Evolutionary conservation across 257 asterid species (phyloP).

Genomic region (Phtheirospermum japonicum): DNA sequence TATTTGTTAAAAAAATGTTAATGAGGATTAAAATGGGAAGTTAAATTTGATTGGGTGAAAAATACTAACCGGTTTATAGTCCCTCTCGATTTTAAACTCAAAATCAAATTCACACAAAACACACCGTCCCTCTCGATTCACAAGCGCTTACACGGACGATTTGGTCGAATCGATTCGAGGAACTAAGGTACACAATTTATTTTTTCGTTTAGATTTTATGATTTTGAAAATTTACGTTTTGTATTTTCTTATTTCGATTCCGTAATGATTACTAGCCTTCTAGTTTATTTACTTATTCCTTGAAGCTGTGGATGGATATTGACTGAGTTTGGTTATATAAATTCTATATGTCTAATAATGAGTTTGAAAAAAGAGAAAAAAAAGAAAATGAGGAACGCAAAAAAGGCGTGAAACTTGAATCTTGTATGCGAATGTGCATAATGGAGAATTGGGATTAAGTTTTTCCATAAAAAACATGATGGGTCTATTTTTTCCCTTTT

Average conservation of each 20-base stretch:
- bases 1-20: too few relatives aligned
- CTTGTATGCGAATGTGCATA: not conserved
- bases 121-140: not conserved
- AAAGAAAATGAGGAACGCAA: not conserved
- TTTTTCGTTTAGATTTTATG: not conserved
- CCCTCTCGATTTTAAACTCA: too few relatives aligned
- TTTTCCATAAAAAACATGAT: too few relatives aligned
- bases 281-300: not conserved
- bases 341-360: not conserved
- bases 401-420: not conserved
- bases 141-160: not conserved
- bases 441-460: not conserved
- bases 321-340: not conserved
- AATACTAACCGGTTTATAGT: too few relatives aligned
- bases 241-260: not conserved
- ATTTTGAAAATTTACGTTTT: not conserved
- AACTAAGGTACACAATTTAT: too few relatives aligned
- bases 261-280: not conserved
- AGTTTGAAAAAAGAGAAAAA: not conserved
- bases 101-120: too few relatives aligned
- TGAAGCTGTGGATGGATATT: constrained; percentile 6
- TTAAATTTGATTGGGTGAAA: too few relatives aligned
- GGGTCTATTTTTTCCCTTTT: not conserved
- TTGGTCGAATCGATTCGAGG: not conserved
- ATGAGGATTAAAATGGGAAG: too few relatives aligned